Evolutionary conservation across 176 grass and related monocot genomes (phyloP).

Genomic region (Panicum miliaceum): DNA sequence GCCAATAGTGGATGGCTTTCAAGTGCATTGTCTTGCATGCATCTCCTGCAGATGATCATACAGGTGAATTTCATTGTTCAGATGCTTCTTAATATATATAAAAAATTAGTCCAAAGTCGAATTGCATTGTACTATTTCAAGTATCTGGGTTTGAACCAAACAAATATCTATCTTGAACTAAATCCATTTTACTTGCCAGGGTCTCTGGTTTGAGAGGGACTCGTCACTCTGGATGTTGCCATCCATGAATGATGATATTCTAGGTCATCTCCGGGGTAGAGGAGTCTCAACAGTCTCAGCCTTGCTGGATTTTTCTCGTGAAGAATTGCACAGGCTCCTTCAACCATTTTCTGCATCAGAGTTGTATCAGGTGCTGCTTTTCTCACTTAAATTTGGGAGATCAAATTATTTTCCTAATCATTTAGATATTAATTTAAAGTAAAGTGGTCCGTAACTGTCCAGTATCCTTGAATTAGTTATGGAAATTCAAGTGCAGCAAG

Average conservation of each 20-base stretch:
- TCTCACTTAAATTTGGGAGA: slow-evolving; percentile 17
- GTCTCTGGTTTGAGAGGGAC: slow-evolving; percentile 90
- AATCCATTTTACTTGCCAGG: slow-evolving; percentile 50
- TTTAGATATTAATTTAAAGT: slow-evolving; percentile 21
- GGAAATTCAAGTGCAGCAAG: no score
- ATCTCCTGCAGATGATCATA: slow-evolving; percentile 97
- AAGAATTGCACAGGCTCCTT: slow-evolving; percentile 68
- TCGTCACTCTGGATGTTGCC: slow-evolving; percentile 90
- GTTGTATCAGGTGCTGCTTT: slow-evolving; percentile 73
- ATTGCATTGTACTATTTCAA: background rate
- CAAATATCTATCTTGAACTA: slow-evolving; percentile 13
- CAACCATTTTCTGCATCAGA: slow-evolving; percentile 58
- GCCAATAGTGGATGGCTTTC: slow-evolving; percentile 98
- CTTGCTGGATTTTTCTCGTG: slow-evolving; percentile 64
- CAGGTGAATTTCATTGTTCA: slow-evolving; percentile 62
- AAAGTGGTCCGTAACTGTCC: background rate
- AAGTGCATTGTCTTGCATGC: slow-evolving; percentile 92
- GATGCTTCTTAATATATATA: slow-evolving; percentile 3
- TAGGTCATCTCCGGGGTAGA: slow-evolving; percentile 69
- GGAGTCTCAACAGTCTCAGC: slow-evolving; percentile 59
- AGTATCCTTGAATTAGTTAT: slow-evolving; percentile 19
- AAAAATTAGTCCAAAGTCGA: slow-evolving; percentile 1
- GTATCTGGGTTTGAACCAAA: slow-evolving; percentile 26
- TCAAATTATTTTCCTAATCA: slow-evolving; percentile 22
- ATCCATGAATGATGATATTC: slow-evolving; percentile 78